These are phyloP conservation scores for Cercospora brassicicola DNA, from an alignment of 2,329 filamentous ascomycete genomes.

Conservation along the genomic window DNA sequence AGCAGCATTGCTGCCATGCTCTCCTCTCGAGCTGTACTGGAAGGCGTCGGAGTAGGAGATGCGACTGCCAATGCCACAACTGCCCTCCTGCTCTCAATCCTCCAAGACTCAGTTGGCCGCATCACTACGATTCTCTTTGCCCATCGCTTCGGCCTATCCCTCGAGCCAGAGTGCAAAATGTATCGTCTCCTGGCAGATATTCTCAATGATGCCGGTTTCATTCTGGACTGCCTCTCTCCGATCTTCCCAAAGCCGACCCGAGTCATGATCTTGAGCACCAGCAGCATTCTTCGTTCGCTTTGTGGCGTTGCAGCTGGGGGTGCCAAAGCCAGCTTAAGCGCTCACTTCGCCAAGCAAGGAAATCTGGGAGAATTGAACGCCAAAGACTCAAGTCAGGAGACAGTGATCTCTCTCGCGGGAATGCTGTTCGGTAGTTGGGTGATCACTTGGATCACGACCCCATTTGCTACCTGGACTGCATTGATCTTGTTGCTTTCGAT, in stretches of 20 bases:
- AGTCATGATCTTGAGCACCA: constrained; percentile 59
- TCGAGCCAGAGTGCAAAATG: constrained; percentile 87
- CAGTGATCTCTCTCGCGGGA: constrained; percentile 82
- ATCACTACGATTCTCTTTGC: constrained; percentile 85
- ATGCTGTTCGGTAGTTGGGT: constrained; percentile 83
- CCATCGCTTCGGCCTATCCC: constrained; percentile 73
- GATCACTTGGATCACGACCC: constrained; percentile 71
- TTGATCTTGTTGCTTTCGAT: constrained; percentile 70
- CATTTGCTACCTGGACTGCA: constrained; percentile 69
- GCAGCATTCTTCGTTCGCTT: constrained; percentile 64
- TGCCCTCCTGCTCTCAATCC: constrained; percentile 76
- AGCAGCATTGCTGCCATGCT: constrained; percentile 78
- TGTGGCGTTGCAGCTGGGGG: constrained; percentile 90
- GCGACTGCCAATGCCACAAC: constrained; percentile 74
- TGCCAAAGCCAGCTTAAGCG: constrained; percentile 84
- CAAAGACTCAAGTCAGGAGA: constrained; percentile 93
- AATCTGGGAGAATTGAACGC: constrained; percentile 94
- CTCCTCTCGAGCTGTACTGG: constrained; percentile 75
- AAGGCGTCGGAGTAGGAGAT: constrained; percentile 80
- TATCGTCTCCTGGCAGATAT: constrained; percentile 85
- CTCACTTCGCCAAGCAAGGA: constrained; percentile 83
- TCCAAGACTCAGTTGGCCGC: constrained; percentile 78
- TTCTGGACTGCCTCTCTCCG: constrained; percentile 81
- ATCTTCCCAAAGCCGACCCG: constrained; percentile 62
- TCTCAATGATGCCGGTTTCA: constrained; percentile 82